Conservation (phyloP, 192 early-diverging fungal genomes). For the Gamsiella multidivaricata region DNA sequence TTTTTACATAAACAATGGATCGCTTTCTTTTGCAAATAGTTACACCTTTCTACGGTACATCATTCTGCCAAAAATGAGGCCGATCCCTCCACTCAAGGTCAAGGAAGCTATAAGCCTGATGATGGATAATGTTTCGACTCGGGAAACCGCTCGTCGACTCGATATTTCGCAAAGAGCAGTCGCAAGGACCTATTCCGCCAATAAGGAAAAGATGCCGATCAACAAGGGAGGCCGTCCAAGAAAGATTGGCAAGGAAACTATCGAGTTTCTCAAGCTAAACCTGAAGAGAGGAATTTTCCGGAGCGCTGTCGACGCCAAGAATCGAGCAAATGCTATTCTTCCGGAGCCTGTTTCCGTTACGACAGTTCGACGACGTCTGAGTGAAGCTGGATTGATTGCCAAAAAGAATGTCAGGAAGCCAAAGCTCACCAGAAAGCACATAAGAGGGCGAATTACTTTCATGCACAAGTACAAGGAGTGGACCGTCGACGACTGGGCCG, state of each 20-base stretch:
- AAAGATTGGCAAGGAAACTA: conserved; percentile 1
- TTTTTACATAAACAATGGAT: too few relatives aligned
- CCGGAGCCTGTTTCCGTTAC: conserved; percentile 2
- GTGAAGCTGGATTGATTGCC: conserved; percentile 26
- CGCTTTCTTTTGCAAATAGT: too few relatives aligned
- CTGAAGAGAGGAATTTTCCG: not conserved
- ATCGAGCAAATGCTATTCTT: not conserved
- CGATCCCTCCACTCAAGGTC: not conserved
- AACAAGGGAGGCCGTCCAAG: conserved; percentile 26
- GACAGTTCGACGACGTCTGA: conserved; percentile 9
- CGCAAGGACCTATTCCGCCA: not conserved
- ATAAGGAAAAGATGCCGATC: conserved; percentile 13
- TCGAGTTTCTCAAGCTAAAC: conserved; percentile 12
- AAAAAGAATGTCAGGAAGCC: conserved; percentile 9
- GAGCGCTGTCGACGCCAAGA: not conserved
- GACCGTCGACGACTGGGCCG: conserved; percentile 13
- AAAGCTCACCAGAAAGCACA: not conserved
- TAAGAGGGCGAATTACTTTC: not conserved
- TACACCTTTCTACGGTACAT: too few relatives aligned
- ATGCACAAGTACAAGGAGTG: conserved; percentile 23
- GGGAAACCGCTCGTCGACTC: not conserved
- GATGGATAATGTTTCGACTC: not conserved
- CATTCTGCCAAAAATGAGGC: conserved; percentile 3
- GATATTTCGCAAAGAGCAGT: not conserved
- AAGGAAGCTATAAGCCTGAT: conserved; percentile 4